Evolutionary conservation across 306 rosid species (phyloP), one percentile per base, ranked within the genome.

Genomic region (Leucaena leucocephala): DNA sequence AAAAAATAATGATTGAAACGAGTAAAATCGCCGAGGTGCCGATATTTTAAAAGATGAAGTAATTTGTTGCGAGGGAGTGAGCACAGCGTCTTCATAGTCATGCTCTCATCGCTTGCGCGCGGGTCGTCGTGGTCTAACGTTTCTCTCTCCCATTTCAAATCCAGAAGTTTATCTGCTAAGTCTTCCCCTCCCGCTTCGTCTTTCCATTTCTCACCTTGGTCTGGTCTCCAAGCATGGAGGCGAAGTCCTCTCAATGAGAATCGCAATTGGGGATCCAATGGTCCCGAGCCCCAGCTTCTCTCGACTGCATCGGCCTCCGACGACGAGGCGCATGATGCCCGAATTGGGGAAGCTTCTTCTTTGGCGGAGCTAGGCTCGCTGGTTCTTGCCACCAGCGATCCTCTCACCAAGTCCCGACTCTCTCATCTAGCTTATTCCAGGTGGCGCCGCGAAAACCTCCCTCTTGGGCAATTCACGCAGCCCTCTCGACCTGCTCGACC

Each of bases 281-380:
- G 91, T 46, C 98, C 98, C 1, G 76, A 87, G 75, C 80, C 85
- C 35, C 77, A 57, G 6, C 83, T 11, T 17, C 76, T 49, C 38
- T 62, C 86, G 17, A 63, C 62, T 38, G 14, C 75, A 4, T 76
- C 72, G 7, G 19, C 71, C 5, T 3, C 17, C 35, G 61, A 80
- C 48, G 65, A 83, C 44, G 14, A 34, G 33, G 2, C 38, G 14
- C 3, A 7, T 44, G 71, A 81, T 10, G 12, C 54, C 54, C 82
- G 83, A 59, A 78, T 84, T 4, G 79, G 35, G 3, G 67, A 88
- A 16, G 90, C 91, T 81, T 86, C 90, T 40, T 88, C 97, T 2
- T 87, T 92, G 75, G 90, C 97, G 0, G 97, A 95, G 84, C 82
- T 95, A 11, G 98, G 96, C 38, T 87, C 98, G 13, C 73, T 92